Evolutionary conservation across 2,329 filamentous ascomycete genomes (phyloP), one percentile per base, ranked within the genome.

Genomic region (Aspergillus pseudoviridinutans): DNA sequence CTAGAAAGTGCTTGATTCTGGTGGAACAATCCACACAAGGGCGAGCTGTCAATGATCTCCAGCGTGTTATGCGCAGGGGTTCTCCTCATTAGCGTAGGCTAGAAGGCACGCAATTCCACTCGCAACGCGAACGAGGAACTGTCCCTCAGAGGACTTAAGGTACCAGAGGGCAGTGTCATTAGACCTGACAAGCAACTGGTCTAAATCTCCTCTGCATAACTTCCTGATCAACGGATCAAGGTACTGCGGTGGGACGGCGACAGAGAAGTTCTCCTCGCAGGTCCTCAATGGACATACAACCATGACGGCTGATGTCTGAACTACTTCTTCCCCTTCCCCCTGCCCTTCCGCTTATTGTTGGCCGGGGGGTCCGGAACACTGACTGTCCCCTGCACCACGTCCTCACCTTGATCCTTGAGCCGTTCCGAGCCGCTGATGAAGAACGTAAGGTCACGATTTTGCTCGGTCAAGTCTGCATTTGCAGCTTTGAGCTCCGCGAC

Each of bases 371-470:
- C 86, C 1, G 87, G 84, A 46, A 91, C 79, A 61, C 82, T 85
- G n/a, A 87, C 80, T 54, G 83, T 90, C 0, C 89, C 90, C 53
- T 88, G 88, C 63, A 87, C 85, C 41, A 94, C 74, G 72, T 93
- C 90, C n/a, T 88, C 89, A 32, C 85, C 83, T 57, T 84, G 35
- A 83, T 82, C 83, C 76, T 84, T 87, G 65, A 97, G 75, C 74
- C 91, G 93, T 74, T 94, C 87, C 73, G 89, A 86, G 0, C 90
- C 89, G 22, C 86, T 90, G 58, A 97, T 93, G 68, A 93, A 96
- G 82, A 96, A 92, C 52, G 82, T 87, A 70, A 97, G 71, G 71
- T 97, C 93, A 14, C 89, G 84, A 70, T 96, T 96, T 81, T 92
- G 89, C 72, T 96, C 92, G 63, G 87, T 85, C 47, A 96, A 76